Evolutionary conservation across 345 rosid species (phyloP).

Genomic region (Lumnitzera racemosa): DNA sequence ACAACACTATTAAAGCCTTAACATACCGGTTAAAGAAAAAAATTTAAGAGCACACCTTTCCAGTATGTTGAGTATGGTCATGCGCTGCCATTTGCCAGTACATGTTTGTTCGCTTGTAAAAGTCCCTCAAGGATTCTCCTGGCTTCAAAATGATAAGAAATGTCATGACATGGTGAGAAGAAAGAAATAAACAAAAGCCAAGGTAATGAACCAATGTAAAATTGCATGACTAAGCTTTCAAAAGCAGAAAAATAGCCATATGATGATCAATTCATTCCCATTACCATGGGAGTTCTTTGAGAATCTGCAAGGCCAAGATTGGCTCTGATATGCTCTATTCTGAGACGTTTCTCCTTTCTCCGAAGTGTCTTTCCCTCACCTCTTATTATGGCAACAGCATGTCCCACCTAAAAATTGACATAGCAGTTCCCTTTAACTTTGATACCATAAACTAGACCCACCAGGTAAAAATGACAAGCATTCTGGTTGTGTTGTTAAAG

Average conservation of each 20-base stretch:
- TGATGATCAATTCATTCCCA: no score
- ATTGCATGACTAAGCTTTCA: no score
- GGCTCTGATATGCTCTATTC: slow-evolving; percentile 93
- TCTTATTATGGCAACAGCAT: slow-evolving; percentile 84
- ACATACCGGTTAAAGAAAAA: no score
- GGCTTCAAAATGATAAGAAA: slow-evolving; percentile 41
- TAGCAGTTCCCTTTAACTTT: slow-evolving; percentile 22
- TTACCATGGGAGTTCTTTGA: slow-evolving; percentile 89
- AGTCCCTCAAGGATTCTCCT: slow-evolving; percentile 87
- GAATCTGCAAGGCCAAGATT: slow-evolving; percentile 93
- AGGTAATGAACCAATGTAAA: background rate
- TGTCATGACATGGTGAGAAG: slow-evolving; percentile 4
- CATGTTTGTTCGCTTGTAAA: slow-evolving; percentile 80
- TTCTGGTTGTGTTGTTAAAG: no score
- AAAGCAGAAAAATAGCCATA: no score
- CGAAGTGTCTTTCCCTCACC: slow-evolving; percentile 66
- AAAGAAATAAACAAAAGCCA: background rate
- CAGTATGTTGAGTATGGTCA: slow-evolving; percentile 96
- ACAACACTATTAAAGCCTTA: no score
- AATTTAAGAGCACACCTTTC: slow-evolving; percentile 53
- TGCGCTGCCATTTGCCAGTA: slow-evolving; percentile 99
- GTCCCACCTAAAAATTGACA: slow-evolving; percentile 51
- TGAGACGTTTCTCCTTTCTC: slow-evolving; percentile 86
- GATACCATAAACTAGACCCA: slow-evolving; percentile 22
- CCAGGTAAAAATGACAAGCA: background rate